Conservation (phyloP, 140 eudicot species). For the Flaveria floridana region DNA sequence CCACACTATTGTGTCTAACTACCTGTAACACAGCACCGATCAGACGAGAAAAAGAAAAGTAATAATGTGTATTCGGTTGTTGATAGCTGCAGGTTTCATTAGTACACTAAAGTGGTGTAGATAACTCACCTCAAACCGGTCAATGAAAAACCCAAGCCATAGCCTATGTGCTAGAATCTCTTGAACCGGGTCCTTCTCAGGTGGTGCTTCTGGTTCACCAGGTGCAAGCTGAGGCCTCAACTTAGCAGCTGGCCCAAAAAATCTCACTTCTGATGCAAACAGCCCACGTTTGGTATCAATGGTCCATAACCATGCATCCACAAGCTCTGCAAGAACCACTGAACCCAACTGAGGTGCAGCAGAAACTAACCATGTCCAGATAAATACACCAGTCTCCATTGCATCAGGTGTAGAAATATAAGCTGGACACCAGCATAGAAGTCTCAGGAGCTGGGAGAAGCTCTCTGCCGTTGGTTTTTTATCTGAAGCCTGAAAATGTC, state of each 20-base stretch:
- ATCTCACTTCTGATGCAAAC: conserved; percentile 86
- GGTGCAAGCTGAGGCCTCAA: conserved; percentile 89
- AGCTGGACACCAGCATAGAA: conserved; percentile 99
- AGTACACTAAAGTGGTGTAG: neutral
- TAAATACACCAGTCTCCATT: conserved; percentile 92
- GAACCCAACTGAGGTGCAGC: conserved; percentile 95
- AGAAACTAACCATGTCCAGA: conserved; percentile 99
- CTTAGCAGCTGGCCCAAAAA: conserved; percentile 88
- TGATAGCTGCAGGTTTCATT: conserved; percentile 6
- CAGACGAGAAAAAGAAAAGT: conserved; percentile 14
- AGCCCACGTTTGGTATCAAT: conserved; percentile 92
- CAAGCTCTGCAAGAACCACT: conserved; percentile 93
- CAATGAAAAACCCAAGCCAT: conserved; percentile 97
- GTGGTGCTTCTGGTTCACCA: conserved; percentile 85
- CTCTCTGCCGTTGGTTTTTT: conserved; percentile 67
- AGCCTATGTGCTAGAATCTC: conserved; percentile 94
- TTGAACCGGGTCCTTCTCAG: conserved; percentile 90
- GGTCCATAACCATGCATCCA: conserved; percentile 99
- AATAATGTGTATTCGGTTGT: neutral
- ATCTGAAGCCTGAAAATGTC: conserved; percentile 67
- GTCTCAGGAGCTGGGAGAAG: conserved; percentile 95
- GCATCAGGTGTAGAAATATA: conserved; percentile 89
- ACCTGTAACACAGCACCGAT: conserved; percentile 45
- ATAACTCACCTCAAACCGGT: conserved; percentile 82
- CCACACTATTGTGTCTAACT: conserved; percentile 86